Evolutionary conservation across 495 filamentous ascomycete species (phyloP).

Genomic region (Mycothermus thermophilus): DNA sequence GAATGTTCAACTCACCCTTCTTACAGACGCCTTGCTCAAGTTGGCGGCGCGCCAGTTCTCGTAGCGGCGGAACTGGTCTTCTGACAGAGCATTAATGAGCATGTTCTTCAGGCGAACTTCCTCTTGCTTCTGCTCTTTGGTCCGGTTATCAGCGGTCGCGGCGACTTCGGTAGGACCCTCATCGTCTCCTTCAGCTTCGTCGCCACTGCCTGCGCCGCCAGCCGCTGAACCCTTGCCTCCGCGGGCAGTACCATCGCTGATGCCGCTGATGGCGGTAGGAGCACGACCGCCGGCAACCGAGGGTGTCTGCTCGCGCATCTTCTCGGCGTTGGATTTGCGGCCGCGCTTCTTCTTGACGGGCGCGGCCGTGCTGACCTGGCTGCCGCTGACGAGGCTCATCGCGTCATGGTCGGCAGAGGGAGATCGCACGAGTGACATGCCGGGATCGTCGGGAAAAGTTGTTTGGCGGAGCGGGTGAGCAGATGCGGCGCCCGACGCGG

Average conservation of each 20-base stretch:
- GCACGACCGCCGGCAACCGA: constrained; percentile 36
- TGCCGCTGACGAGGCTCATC: constrained; percentile 55
- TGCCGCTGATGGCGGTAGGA: constrained; percentile 34
- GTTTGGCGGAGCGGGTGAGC: constrained; percentile 77
- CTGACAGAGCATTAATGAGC: constrained; percentile 54
- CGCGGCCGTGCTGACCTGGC: constrained; percentile 38
- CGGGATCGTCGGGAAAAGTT: constrained; percentile 54
- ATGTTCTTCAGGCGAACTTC: constrained; percentile 48
- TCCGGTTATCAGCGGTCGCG: constrained; percentile 45
- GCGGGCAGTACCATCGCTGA: constrained; percentile 22
- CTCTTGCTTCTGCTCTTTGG: constrained; percentile 54
- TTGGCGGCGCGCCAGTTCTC: constrained; percentile 59
- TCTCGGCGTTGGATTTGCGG: constrained; percentile 49
- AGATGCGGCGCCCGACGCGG: constrained; percentile 28
- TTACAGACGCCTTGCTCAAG: constrained; percentile 29
- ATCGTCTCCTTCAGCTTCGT: constrained; percentile 49
- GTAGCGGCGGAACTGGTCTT: constrained; percentile 56
- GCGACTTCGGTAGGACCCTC: constrained; percentile 54
- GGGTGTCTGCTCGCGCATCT: constrained; percentile 36
- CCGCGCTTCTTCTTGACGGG: constrained; percentile 45
- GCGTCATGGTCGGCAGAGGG: constrained; percentile 51
- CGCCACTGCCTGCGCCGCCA: constrained; percentile 16
- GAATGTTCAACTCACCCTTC: constrained; percentile 32
- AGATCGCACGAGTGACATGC: constrained; percentile 39
- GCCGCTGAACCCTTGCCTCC: constrained; percentile 19